A percentile compares a stretch with the other conserved stretches of the same genome.
Conservation (phyloP, 177 flowering plant genomes). For the Vitis hybrid region DNA sequence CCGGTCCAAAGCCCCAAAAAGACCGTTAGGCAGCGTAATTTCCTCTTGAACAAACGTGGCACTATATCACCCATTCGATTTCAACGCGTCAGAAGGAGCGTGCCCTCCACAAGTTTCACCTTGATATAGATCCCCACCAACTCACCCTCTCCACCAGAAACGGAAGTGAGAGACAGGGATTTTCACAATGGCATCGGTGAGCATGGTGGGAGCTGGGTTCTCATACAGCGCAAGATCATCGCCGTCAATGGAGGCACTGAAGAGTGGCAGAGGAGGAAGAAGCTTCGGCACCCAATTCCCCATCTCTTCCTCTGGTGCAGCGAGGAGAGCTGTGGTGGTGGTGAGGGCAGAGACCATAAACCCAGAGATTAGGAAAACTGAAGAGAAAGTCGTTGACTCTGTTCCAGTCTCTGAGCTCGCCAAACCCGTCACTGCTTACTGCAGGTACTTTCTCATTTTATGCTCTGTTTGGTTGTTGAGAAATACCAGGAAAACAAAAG, state of each 20-base stretch:
- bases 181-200: constrained; percentile 29
- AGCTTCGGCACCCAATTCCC: not conserved
- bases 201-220: constrained; percentile 24
- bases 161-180: constrained; percentile 1
- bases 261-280: not conserved
- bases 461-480: not conserved
- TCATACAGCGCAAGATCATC: constrained; percentile 7
- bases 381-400: constrained; percentile 84
- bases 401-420: constrained; percentile 71
- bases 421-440: constrained; percentile 86
- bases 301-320: not conserved
- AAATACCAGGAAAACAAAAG: too few relatives aligned
- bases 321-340: constrained; percentile 19
- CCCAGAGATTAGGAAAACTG: constrained; percentile 76
- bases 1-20: too few relatives aligned
- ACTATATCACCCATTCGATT: constrained; percentile 8
- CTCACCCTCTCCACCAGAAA: not conserved
- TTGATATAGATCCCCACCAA: not conserved
- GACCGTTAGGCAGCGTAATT: not conserved
- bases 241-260: constrained; percentile 4
- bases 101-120: constrained; percentile 38
- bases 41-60: constrained; percentile 15
- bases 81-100: constrained; percentile 12
- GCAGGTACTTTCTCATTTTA: constrained; percentile 49
- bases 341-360: constrained; percentile 74